Evolutionary conservation across 2,329 filamentous ascomycete genomes (phyloP), one percentile per base, ranked within the genome.

Genomic region (Capronia coronata): DNA sequence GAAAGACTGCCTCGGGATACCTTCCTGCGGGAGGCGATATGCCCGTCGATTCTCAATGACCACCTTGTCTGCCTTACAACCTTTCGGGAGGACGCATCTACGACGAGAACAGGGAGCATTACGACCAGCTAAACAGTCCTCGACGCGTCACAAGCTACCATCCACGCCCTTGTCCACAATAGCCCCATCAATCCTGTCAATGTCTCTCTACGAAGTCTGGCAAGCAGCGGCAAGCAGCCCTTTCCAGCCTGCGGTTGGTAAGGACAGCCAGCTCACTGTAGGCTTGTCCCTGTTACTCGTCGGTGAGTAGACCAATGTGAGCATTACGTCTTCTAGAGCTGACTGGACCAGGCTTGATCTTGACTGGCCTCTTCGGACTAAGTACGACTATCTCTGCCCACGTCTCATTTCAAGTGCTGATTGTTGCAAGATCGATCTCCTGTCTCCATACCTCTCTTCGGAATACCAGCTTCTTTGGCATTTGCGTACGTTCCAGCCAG

Each of bases 161-260:
- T 16, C 22, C 22, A 13, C n/a, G 11, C 2, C 30, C 8, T 14
- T 5, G 10, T 39, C 23, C 16, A 39, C 22, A 9, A 39, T 25
- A 3, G 6, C 6, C 21, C 11, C 13, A n/a, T 14, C 3, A 8
- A 10, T 7, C 29, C 38, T 48, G 35, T 64, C 64, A 64, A 75
- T 75, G 73, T 87, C 86, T 76, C 75, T 94, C 70, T 82, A 84
- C 72, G 82, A 93, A 70, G 79, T 94, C 74, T 97, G 91, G 91
- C 85, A 94, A 78, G 86, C 87, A 77, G 87, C 90, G 74, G 80
- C 86, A 71, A 80, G 82, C 77, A 86, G 82, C 74, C 87, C 89
- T 56, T 97, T 93, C 74, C 71, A 83, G 62, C 89, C 91, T 55
- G 67, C 81, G 50, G 73, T 97, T 63, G 78, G 79, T 67, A 97